Evolutionary conservation across 129 eudicot species (phyloP), one percentile per base, ranked within the genome.

Genomic region (Pseudognaphalium luteoalbum): DNA sequence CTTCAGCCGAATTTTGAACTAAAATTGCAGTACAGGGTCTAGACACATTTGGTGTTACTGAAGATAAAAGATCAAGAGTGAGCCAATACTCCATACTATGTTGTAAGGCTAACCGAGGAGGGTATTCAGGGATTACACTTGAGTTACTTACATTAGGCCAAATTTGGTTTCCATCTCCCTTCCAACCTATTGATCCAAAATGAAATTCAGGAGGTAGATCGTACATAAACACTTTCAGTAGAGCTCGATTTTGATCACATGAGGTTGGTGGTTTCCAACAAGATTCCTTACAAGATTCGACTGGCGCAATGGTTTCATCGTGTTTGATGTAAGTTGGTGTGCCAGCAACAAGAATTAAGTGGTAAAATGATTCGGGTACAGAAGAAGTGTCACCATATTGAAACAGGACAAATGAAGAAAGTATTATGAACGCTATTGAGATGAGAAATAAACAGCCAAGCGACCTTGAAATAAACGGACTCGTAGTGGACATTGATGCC

Each of bases 1-100:
- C 96, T 77, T 88, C 87, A 44, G 75, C 80, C 59, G 90, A 72
- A 62, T 89, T 84, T 6, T 7, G 67, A 22, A 91, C 90, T 79
- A 90, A 80, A 51, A 89, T 52, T 5, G 87, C 93, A 54, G 72
- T 88, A 74, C 93, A 86, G 25, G 97, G 91, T 76, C 89, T 79
- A 22, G 41, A 77, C 34, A 86, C 20, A 52, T 81, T 74, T 33
- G 78, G 81, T 4, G 78, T 20, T 60, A 79, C 78, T 20, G 98
- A 91, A 37, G 89, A 86, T 52, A 94, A 82, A 75, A 91, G 97
- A 83, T 91, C 93, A 82, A 94, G 93, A 41, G 97, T 94, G 41
- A 94, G 90, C 96, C 96, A 94, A 70, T 91, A 94, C 66, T 94
- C 98, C 6, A 84, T 44, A 68, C 98, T 90, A 42, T 93, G 98